Conservation (phyloP, 2,329 filamentous ascomycete genomes). For the Diplodia seriata region DNA sequence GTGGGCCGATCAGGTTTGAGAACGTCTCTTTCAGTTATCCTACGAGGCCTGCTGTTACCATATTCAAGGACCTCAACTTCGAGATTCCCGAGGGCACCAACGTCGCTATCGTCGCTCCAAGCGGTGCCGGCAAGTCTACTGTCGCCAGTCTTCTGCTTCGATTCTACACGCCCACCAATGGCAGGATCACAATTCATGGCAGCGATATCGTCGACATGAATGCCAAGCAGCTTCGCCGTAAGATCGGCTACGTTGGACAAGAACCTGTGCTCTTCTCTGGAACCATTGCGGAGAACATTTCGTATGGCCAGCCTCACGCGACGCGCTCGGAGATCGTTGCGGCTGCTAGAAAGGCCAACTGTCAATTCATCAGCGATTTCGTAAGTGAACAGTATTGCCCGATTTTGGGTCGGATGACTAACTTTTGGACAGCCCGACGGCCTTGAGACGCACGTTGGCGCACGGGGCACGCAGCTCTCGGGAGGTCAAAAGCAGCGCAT, state of each 20-base stretch:
- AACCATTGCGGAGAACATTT: conserved; percentile 85
- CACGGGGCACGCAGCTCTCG: conserved; percentile 89
- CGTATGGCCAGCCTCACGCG: conserved; percentile 85
- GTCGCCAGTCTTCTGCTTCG: conserved; percentile 89
- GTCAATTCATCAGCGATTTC: conserved; percentile 94
- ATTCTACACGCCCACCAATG: conserved; percentile 85
- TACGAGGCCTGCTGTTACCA: conserved; percentile 86
- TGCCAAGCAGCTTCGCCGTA: conserved; percentile 86
- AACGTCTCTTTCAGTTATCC: conserved; percentile 91
- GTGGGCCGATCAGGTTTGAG: conserved; percentile 86
- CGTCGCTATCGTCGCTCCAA: conserved; percentile 94
- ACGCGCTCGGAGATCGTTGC: conserved; percentile 80
- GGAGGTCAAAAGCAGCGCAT: conserved; percentile 98
- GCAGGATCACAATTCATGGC: conserved; percentile 82
- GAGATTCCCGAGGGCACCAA: conserved; percentile 92
- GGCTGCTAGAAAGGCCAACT: conserved; percentile 91
- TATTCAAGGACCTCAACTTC: conserved; percentile 89
- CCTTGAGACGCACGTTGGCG: conserved; percentile 90
- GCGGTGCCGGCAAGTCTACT: conserved; percentile 94
- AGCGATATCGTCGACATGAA: conserved; percentile 86
- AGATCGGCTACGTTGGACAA: conserved; percentile 94
- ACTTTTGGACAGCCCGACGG: conserved; percentile 72
- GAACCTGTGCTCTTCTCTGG: conserved; percentile 93
- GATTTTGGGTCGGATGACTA: conserved; percentile 31
- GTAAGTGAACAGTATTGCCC: conserved; percentile 52